These are phyloP conservation scores for Saturnispora galanensis DNA, from an alignment of 805 yeast genomes.

Conservation along the genomic window DNA sequence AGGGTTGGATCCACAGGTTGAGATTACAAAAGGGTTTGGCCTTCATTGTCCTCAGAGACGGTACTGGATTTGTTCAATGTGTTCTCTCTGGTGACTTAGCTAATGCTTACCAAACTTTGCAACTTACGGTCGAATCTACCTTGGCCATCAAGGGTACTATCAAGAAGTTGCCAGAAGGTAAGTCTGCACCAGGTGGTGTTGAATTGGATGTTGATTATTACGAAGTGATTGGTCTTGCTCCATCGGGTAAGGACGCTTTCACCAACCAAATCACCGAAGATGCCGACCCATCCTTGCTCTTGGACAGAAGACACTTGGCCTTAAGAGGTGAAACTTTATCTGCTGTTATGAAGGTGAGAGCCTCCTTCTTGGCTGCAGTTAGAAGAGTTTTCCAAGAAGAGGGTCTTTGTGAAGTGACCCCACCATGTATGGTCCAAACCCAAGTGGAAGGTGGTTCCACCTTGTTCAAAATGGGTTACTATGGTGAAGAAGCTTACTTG, in stretches of 20 bases:
- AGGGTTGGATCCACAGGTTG: constrained; percentile 96
- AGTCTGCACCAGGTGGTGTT: constrained; percentile 95
- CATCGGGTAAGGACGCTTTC: constrained; percentile 91
- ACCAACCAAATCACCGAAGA: constrained; percentile 89
- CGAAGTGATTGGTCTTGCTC: constrained; percentile 85
- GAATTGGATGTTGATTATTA: constrained; percentile 89
- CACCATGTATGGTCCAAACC: constrained; percentile 99
- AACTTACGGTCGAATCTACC: constrained; percentile 83
- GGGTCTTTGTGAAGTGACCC: constrained; percentile 81
- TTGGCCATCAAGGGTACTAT: constrained; percentile 72
- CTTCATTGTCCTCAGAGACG: constrained; percentile 89
- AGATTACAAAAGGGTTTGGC: constrained; percentile 88
- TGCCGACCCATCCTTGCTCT: constrained; percentile 84
- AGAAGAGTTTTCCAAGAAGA: constrained; percentile 73
- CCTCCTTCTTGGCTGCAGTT: constrained; percentile 59
- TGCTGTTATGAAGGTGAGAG: constrained; percentile 91
- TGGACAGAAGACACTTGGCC: constrained; percentile 94
- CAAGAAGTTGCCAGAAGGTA: constrained; percentile 85
- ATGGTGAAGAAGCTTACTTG: constrained; percentile 92
- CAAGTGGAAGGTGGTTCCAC: constrained; percentile 99
- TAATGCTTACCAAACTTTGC: constrained; percentile 73
- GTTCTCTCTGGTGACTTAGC: constrained; percentile 89
- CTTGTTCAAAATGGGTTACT: constrained; percentile 82
- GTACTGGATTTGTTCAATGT: constrained; percentile 82
- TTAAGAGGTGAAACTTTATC: constrained; percentile 92